Evolutionary conservation across 345 rosid genomes (phyloP), one percentile per base, ranked within the genome.

Genomic region (Hibiscus mutabilis): DNA sequence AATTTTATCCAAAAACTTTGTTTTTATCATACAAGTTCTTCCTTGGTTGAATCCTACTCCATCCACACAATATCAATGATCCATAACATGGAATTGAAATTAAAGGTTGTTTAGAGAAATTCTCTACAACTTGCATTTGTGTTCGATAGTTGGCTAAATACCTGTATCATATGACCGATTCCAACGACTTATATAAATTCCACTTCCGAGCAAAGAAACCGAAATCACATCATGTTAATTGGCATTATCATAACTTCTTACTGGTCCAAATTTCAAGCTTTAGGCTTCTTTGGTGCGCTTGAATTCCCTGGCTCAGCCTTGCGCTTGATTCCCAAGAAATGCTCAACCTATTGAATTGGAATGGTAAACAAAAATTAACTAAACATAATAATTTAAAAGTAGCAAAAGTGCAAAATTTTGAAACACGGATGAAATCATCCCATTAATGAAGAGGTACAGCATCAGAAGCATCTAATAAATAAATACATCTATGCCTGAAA

Each of bases 241-340:
- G 1, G 46, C 46, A 40, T 7, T 11, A 40, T 1, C 46, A 40
- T 40, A 40, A 6, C 9, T 40, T 40, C 46, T 40, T 40, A 40
- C 6, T 37, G 52, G 6, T 60, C 2, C 13, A 42, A 42, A 25
- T 42, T 66, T 86, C 84, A 86, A 40, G 77, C 63, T 84, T 82
- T 91, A 3, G 90, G 89, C 75, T 84, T 93, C 86, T 87, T 93
- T n/a, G 78, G 72, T 13, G 83, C 1, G 74, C 73, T 44, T 42
- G 84, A 62, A 51, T 80, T 80, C 67, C 80, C 91, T 18, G 84
- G 56, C 70, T 91, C 96, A 14, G 80, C 57, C 81, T 83, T 83
- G 60, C 94, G 90, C 83, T 89, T 93, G 76, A 93, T 91, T 58
- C 98, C 98, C 86, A 93, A 79, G 84, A 89, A 91, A 75, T 91